A percentile compares a stretch with the other conserved stretches of the same genome.
These are phyloP conservation scores for Thelephora terrestris DNA, from an alignment of 1,284 basidiomycete species.

Conservation along the genomic window DNA sequence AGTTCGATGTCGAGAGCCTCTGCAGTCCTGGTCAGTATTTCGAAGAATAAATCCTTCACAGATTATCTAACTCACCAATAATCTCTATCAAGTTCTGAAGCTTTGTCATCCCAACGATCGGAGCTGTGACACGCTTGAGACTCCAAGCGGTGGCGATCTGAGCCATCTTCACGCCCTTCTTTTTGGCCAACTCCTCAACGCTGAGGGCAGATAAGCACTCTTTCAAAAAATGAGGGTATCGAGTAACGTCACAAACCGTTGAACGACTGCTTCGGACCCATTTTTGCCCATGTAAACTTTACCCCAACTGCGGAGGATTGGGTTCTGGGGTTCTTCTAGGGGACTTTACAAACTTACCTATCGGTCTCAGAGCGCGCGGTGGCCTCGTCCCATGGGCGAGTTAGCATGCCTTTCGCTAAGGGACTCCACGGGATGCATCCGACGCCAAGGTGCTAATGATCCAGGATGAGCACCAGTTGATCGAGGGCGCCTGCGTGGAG, in stretches of 20 bases:
- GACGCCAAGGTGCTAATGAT: constrained; percentile 20
- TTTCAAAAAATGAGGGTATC: constrained; percentile 5
- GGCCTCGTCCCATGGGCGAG: constrained; percentile 18
- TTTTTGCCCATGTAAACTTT: constrained; percentile 18
- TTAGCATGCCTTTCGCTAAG: constrained; percentile 24
- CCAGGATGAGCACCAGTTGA: background rate
- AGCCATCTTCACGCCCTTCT: constrained; percentile 32
- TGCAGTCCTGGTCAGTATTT: background rate
- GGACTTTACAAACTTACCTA: constrained; percentile 2
- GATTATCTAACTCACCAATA: constrained; percentile 12
- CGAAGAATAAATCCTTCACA: background rate
- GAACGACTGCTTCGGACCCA: constrained; percentile 20
- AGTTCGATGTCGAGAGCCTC: constrained; percentile 16
- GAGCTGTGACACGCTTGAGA: constrained; percentile 21
- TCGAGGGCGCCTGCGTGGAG: background rate
- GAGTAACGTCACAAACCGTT: constrained; percentile 15
- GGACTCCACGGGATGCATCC: too few relatives aligned
- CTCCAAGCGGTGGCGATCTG: constrained; percentile 33
- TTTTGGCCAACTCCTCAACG: constrained; percentile 43
- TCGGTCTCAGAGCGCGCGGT: constrained; percentile 14
- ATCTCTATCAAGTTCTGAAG: constrained; percentile 22
- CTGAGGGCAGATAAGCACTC: constrained; percentile 12
- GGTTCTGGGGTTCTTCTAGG: constrained; percentile 1
- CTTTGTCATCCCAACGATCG: constrained; percentile 24
- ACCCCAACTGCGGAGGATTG: constrained; percentile 12